phyloP scores from a whole-genome alignment of 2,329 filamentous ascomycete species.

The Aotearoamyces nothofagi region DNA sequence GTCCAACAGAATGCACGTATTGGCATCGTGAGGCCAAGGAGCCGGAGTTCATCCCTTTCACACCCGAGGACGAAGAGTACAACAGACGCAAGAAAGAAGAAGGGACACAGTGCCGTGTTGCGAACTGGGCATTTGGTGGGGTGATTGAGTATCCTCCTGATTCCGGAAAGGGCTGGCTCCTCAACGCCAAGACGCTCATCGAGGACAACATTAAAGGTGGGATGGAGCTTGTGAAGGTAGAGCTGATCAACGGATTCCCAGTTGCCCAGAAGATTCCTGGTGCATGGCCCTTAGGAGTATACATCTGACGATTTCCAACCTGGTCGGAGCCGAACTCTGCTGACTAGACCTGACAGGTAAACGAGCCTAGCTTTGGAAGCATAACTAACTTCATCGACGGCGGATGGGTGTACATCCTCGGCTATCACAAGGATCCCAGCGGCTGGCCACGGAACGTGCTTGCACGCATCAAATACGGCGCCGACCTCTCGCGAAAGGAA shows the following conservation, averaged over 20 bases:
- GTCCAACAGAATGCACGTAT: conserved; percentile 2
- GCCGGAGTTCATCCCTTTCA: conserved; percentile 3
- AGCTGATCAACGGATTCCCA: conserved; percentile 1
- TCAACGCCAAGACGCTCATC: conserved; percentile 2
- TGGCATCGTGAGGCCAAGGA: conserved; percentile 2
- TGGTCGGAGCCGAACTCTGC: not conserved
- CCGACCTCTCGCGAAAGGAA: conserved; percentile 1
- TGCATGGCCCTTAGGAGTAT: conserved; percentile 2
- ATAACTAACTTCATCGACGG: conserved; percentile 3
- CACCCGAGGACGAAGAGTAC: conserved; percentile 1
- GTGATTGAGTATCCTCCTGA: conserved; percentile 3
- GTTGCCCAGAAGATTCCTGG: conserved; percentile 2
- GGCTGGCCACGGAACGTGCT: conserved; percentile 1
- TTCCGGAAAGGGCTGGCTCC: conserved; percentile 3
- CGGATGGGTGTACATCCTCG: conserved; percentile 3
- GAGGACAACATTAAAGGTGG: conserved; percentile 2
- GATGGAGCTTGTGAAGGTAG: conserved; percentile 3
- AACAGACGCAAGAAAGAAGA: conserved; percentile 2
- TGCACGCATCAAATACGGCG: conserved; percentile 3
- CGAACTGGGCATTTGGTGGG: conserved; percentile 4
- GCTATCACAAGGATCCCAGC: not conserved
- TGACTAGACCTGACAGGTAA: conserved; percentile 2
- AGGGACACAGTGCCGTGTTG: conserved; percentile 2
- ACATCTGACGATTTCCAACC: not conserved
- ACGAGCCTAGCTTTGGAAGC: conserved; percentile 1